These are phyloP conservation scores for Phytophthora sp. DNA, from an alignment of 352 stramenopile species.

Conservation along the genomic window DNA sequence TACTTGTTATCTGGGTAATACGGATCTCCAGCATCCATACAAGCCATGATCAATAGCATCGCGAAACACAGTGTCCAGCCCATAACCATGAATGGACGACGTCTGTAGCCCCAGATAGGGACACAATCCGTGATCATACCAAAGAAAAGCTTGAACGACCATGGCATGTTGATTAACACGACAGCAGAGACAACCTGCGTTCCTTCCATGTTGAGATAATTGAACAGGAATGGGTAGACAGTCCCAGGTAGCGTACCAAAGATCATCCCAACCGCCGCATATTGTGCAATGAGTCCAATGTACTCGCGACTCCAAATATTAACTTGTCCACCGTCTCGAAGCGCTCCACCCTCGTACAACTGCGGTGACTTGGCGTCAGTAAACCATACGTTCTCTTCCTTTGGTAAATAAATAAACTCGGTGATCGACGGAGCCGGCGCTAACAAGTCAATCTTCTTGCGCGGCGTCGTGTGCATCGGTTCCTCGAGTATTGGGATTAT, in stretches of 20 bases:
- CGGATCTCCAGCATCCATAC: constrained; percentile 35
- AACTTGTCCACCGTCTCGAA: constrained; percentile 24
- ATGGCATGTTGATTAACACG: constrained; percentile 49
- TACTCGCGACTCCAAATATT: constrained; percentile 48
- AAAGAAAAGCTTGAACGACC: constrained; percentile 64
- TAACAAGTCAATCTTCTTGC: constrained; percentile 25
- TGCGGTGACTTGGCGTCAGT: constrained; percentile 22
- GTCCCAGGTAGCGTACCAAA: constrained; percentile 47
- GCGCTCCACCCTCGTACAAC: constrained; percentile 23
- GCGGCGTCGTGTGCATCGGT: constrained; percentile 10
- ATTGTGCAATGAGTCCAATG: constrained; percentile 49
- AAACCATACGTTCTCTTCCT: constrained; percentile 27
- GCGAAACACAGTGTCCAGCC: constrained; percentile 48
- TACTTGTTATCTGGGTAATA: constrained; percentile 53
- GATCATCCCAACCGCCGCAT: constrained; percentile 47
- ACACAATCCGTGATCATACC: constrained; percentile 55
- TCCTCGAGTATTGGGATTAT: constrained; percentile 34
- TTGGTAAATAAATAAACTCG: constrained; percentile 11
- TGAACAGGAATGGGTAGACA: constrained; percentile 52
- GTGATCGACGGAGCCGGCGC: constrained; percentile 5
- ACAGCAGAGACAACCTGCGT: constrained; percentile 45
- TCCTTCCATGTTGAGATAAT: constrained; percentile 56
- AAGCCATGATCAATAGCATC: constrained; percentile 50
- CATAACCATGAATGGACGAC: constrained; percentile 61
- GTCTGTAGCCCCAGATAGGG: constrained; percentile 54